Base-by-base conservation (phyloP, 176 grass and related monocot species). In the Rhynchospora breviuscula region DNA sequence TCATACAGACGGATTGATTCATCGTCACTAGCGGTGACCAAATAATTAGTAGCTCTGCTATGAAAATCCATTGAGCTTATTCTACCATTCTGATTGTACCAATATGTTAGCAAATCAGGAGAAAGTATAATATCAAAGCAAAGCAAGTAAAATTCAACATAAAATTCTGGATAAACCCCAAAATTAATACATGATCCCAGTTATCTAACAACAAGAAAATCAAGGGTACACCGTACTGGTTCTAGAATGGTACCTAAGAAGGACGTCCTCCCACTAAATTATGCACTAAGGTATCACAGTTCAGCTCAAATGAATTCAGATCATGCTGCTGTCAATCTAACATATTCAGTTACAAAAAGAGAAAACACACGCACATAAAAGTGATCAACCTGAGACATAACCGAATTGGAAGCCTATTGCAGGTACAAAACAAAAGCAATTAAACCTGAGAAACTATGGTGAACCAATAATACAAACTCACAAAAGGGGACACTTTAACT, bases 1-100 rank as follows among this genome's bases (percentile, higher is more conserved):
- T 98, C 91, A 31, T 98, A 98, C 11, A 98, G 88, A 47, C 93
- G 96, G 66, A 98, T 97, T 73, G 95, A 95, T 93, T 98, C 96
- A 85, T 95, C 92, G 78, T 95, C 92, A 72, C 95, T 91, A 66
- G 95, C 95, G 11, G 95, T 98, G 33, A 98, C 95, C 0, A 98
- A 86, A 87, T 93, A 95, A 88, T 88, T 98, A 59, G 87, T 91
- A 35, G 87, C 72, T 80, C 88, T 95, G 69, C 80, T 93, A 83
- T 98, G 92, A 74, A 92, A 98, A 90, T 98, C 95, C 92, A 98
- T 98, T 17, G 95, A 98, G 64, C 91, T 98, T 81, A 98, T 98
- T 86, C 92, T 90, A 63, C 95, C 95, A 85, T 93, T 98, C 95
- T 98, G 87, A 18, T 79, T 79, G 17, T 25, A 70, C 78, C 29